Conservation (phyloP, 1,284 basidiomycete genomes). For the Cryptococcus jaspeensis region DNA sequence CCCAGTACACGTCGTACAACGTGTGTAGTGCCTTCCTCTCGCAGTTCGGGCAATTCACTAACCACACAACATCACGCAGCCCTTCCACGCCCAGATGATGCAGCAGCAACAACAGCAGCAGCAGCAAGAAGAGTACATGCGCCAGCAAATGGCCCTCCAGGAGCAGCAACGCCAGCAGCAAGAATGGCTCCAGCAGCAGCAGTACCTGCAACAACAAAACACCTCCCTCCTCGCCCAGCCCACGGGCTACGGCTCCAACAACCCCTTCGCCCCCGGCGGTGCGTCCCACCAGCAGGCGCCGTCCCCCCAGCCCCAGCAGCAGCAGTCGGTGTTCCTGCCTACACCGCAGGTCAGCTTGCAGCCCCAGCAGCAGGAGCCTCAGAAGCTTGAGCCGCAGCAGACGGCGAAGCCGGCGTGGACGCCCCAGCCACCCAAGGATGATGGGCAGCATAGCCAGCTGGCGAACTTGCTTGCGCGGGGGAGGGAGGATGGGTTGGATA, state of each 20-base stretch:
- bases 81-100: conserved; percentile 53
- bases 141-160: conserved; percentile 48
- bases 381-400: conserved; percentile 26
- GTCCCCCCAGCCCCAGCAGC: conserved; percentile 40
- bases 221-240: conserved; percentile 57
- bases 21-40: conserved; percentile 25
- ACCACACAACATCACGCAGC: conserved; percentile 39
- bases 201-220: conserved; percentile 58
- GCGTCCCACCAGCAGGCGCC: conserved; percentile 49
- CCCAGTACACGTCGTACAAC: conserved; percentile 60
- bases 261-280: conserved; percentile 71
- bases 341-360: conserved; percentile 25
- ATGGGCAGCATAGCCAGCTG: conserved; percentile 72
- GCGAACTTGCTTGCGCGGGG: conserved; percentile 75
- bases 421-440: conserved; percentile 47
- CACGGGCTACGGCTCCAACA: conserved; percentile 79
- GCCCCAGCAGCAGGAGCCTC: conserved; percentile 26
- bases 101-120: conserved; percentile 44
- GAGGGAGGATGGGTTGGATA: conserved; percentile 82
- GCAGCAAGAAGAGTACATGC: conserved; percentile 52
- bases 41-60: neutral
- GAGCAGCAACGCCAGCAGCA: conserved; percentile 50
- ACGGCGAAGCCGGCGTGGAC: conserved; percentile 41
- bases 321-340: conserved; percentile 52
- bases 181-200: conserved; percentile 51